phyloP scores from a whole-genome alignment of 2,329 filamentous ascomycete genomes.

The Lasiodiplodia sp. region DNA sequence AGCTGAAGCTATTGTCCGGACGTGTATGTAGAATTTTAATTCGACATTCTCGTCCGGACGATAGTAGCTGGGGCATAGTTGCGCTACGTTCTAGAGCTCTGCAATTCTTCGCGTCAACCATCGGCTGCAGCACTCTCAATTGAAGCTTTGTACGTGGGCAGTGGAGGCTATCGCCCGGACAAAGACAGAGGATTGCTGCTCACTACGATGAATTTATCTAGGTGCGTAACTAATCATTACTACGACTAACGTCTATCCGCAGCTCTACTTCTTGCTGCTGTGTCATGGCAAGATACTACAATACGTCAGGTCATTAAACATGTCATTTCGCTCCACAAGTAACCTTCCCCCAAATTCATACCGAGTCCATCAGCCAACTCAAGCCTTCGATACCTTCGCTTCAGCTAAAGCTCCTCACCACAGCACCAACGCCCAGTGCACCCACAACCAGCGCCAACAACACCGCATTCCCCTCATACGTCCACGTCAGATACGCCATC shows the following conservation, averaged over 20 bases:
- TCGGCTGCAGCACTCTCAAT: too few species aligned
- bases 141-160: too few species aligned
- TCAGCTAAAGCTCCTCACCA: conserved; percentile 4
- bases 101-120: too few species aligned
- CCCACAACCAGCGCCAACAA: conserved; percentile 37
- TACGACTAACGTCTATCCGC: not conserved
- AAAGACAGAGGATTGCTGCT: too few species aligned
- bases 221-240: not conserved
- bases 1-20: too few species aligned
- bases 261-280: not conserved
- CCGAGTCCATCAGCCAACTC: not conserved
- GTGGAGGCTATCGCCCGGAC: too few species aligned
- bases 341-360: not conserved
- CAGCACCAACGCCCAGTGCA: not conserved
- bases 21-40: too few species aligned
- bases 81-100: too few species aligned
- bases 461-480: conserved; percentile 54
- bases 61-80: too few species aligned
- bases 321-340: not conserved
- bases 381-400: not conserved
- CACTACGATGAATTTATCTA: too few species aligned
- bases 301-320: not conserved
- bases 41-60: too few species aligned
- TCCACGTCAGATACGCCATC: conserved; percentile 60
- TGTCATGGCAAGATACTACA: not conserved